These are phyloP conservation scores for Lecanicillium sp. DNA, from an alignment of 2,329 filamentous ascomycete genomes.

Conservation along the genomic window DNA sequence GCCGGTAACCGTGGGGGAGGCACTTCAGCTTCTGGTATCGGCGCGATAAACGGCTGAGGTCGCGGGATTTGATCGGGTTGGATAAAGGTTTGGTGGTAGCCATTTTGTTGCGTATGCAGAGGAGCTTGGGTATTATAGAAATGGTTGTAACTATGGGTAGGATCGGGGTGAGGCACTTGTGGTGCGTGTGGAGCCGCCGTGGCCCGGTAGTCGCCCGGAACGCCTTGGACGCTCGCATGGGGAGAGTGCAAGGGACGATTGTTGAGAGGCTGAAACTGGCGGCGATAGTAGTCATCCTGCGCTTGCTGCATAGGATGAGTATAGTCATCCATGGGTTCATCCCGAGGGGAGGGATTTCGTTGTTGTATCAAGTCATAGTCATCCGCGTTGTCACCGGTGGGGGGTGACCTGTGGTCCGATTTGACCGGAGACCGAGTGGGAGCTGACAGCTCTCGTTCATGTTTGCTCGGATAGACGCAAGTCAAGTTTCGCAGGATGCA, in stretches of 20 bases:
- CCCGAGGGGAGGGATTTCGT: too few species aligned
- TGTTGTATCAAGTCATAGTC: too few species aligned
- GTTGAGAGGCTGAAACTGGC: conserved; percentile 8
- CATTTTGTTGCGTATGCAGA: too few species aligned
- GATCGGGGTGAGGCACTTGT: not conserved
- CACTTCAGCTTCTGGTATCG: too few species aligned
- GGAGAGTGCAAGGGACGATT: not conserved
- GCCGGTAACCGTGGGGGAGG: too few species aligned
- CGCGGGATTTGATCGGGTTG: too few species aligned
- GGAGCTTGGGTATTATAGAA: not conserved
- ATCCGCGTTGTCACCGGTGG: not conserved
- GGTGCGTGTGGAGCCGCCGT: too few species aligned
- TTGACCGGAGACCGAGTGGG: conserved; percentile 3
- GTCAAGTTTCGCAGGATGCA: conserved; percentile 14
- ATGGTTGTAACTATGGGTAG: not conserved
- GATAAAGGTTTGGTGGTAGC: too few species aligned
- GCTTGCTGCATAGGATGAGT: too few species aligned
- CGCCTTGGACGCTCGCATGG: conserved; percentile 1
- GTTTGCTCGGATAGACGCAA: conserved; percentile 13
- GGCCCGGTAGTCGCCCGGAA: conserved; percentile 1
- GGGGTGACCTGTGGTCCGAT: not conserved
- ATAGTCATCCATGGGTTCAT: too few species aligned
- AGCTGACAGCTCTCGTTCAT: conserved; percentile 8
- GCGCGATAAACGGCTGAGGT: too few species aligned
- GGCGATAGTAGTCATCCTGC: conserved; percentile 3